phyloP scores from a whole-genome alignment of 2,329 filamentous ascomycete genomes.

The Xylaria sp. region DNA sequence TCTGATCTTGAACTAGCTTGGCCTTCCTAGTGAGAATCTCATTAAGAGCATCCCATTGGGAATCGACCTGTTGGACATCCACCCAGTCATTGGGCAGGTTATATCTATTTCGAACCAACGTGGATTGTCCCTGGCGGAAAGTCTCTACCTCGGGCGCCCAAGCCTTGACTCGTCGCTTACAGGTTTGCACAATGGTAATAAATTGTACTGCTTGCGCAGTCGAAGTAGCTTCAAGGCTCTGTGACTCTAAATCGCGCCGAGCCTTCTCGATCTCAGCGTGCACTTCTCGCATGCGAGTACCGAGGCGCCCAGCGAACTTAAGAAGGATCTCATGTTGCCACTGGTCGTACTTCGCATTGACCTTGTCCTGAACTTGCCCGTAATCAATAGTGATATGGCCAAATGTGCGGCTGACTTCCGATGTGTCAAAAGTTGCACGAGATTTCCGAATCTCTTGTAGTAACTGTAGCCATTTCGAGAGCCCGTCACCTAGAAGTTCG shows the following conservation, averaged over 20 bases:
- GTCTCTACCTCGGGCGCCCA: slow-evolving; percentile 97
- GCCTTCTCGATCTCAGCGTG: slow-evolving; percentile 92
- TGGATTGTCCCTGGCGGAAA: slow-evolving; percentile 95
- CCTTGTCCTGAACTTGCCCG: slow-evolving; percentile 97
- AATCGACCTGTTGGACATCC: slow-evolving; percentile 93
- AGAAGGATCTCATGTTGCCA: slow-evolving; percentile 98
- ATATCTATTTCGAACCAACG: slow-evolving; percentile 88
- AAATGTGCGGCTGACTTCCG: slow-evolving; percentile 90
- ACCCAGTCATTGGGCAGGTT: slow-evolving; percentile 96
- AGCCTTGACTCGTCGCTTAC: slow-evolving; percentile 89
- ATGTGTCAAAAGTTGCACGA: slow-evolving; percentile 95
- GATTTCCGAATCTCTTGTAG: slow-evolving; percentile 98
- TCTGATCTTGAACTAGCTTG: slow-evolving; percentile 96
- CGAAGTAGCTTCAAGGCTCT: slow-evolving; percentile 91
- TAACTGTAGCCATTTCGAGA: slow-evolving; percentile 92
- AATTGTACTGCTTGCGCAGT: slow-evolving; percentile 98
- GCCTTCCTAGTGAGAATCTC: slow-evolving; percentile 92
- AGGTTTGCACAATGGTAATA: slow-evolving; percentile 97
- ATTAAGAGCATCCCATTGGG: slow-evolving; percentile 92
- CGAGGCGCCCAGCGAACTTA: slow-evolving; percentile 91
- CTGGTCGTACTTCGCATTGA: slow-evolving; percentile 99
- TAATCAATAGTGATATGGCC: slow-evolving; percentile 97
- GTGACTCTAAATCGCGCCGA: slow-evolving; percentile 87
- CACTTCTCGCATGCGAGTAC: slow-evolving; percentile 89
- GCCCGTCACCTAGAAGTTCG: slow-evolving; percentile 87